Evolutionary conservation across 1,284 basidiomycete species (phyloP), one percentile per base, ranked within the genome.

Genomic region (Ganoderma multipileum): DNA sequence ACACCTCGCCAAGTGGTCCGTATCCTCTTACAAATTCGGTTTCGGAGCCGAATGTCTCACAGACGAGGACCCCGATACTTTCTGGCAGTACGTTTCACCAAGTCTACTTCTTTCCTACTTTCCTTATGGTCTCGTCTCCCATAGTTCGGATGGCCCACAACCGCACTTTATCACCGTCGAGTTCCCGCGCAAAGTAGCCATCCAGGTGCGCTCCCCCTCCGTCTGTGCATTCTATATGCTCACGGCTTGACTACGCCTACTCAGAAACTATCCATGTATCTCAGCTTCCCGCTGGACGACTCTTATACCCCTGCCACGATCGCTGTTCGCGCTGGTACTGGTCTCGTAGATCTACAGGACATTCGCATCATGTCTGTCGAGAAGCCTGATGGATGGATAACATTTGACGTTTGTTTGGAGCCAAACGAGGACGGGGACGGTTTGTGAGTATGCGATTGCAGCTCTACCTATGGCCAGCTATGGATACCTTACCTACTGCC

Each of bases 251-350:
- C 28, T 11, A 11, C 20, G 2, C 20, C 3, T 28, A 23, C 36
- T 18, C 77, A 98, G 96, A 96, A 98, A 89, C 85, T 99, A 63
- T 95, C 94, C 66, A 87, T 99, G 61, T 91, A 91, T 78, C 92
- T 98, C 60, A 94, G 93, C 76, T 96, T 93, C 79, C 87, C 87
- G 3, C 87, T 91, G 66, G 98, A 99, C 79, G 98, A 99, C 79
- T 98, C 96, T 1, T 99, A 99, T 79, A 99, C 98, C 0, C 98
- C 98, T 0, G 93, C 94, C 0, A 94, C 93, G 39, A 86, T 99
- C 68, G 91, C 92, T 1, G 90, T 99, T 58, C 90, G 95, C 36
- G 96, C 96, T 0, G 98, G 98, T 5, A 99, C 97, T 9, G 93
- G 95, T 26, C 89, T 92, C 18, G 93, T 92, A 71, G 98, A 99